Percentiles rank a stretch among this genome's conserved stretches.
These are phyloP conservation scores for Cryptosporidium canis DNA, from an alignment of 169 alveolate species.

Conservation along the genomic window DNA sequence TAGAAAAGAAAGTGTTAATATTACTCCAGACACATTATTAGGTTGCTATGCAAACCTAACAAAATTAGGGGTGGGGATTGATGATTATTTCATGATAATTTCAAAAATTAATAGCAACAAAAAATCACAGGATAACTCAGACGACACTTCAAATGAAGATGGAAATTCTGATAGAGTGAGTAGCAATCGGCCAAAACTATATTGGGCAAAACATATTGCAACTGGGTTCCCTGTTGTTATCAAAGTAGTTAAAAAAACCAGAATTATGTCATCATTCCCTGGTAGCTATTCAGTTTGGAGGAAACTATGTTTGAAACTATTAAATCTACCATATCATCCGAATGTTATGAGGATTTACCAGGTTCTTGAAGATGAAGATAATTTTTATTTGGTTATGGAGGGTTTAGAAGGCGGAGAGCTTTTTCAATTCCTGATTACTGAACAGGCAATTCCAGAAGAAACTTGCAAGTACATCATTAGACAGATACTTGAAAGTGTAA, in stretches of 20 bases:
- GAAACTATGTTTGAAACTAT: conserved; percentile 82
- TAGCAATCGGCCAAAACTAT: conserved; percentile 52
- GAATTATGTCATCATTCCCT: conserved; percentile 61
- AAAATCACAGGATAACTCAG: conserved; percentile 49
- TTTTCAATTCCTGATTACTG: conserved; percentile 85
- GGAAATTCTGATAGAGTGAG: not conserved
- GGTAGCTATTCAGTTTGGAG: conserved; percentile 80
- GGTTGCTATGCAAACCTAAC: conserved; percentile 62
- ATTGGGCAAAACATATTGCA: conserved; percentile 70
- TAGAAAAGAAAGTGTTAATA: not conserved
- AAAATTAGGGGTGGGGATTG: conserved; percentile 39
- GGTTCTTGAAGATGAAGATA: conserved; percentile 85
- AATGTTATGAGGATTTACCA: conserved; percentile 85
- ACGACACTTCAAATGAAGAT: not conserved
- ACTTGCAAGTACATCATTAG: conserved; percentile 87
- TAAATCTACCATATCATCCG: conserved; percentile 83
- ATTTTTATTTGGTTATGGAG: conserved; percentile 86
- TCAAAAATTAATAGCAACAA: conserved; percentile 43
- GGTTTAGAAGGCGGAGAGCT: conserved; percentile 89
- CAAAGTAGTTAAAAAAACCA: conserved; percentile 49
- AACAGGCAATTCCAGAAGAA: conserved; percentile 88
- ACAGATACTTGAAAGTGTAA: conserved; percentile 86
- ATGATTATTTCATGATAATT: conserved; percentile 18
- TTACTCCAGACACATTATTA: conserved; percentile 36
- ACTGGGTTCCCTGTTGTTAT: conserved; percentile 72